Evolutionary conservation across 1,284 basidiomycete species (phyloP).

Genomic region (Cutaneotrichosporon sp.): DNA sequence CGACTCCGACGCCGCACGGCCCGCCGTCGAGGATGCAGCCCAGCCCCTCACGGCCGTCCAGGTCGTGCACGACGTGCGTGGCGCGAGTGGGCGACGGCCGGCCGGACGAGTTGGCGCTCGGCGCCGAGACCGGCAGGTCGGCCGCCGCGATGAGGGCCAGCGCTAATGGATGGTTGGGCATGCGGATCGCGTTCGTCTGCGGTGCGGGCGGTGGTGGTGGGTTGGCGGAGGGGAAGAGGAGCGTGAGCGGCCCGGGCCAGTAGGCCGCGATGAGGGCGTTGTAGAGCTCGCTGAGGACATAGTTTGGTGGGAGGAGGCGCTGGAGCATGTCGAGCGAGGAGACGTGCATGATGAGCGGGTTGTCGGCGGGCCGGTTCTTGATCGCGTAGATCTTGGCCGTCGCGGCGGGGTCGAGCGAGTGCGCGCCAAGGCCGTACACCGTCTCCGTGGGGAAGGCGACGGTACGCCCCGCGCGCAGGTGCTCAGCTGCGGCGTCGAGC

Average conservation of each 20-base stretch:
- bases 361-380: slow-evolving; percentile 92
- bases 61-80: slow-evolving; percentile 78
- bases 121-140: slow-evolving; percentile 82
- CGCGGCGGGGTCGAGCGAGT: slow-evolving; percentile 68
- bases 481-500: slow-evolving; percentile 39
- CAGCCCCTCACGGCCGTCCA: slow-evolving; percentile 64
- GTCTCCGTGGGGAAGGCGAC: slow-evolving; percentile 98
- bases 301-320: slow-evolving; percentile 67
- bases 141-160: slow-evolving; percentile 80
- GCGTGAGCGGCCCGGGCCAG: slow-evolving; percentile 93
- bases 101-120: slow-evolving; percentile 93
- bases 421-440: slow-evolving; percentile 93
- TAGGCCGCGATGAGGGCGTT: slow-evolving; percentile 73
- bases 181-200: slow-evolving; percentile 82
- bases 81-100: slow-evolving; percentile 93
- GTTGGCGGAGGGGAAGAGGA: slow-evolving; percentile 77
- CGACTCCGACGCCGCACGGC: slow-evolving; percentile 81
- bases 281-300: slow-evolving; percentile 66
- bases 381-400: slow-evolving; percentile 77
- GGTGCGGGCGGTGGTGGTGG: slow-evolving; percentile 51
- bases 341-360: slow-evolving; percentile 97
- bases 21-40: slow-evolving; percentile 91
- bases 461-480: slow-evolving; percentile 42
- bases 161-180: slow-evolving; percentile 92
- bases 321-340: slow-evolving; percentile 80